Evolutionary conservation across 345 rosid species (phyloP), one percentile per base, ranked within the genome.

Genomic region (Aquilaria sinensis): DNA sequence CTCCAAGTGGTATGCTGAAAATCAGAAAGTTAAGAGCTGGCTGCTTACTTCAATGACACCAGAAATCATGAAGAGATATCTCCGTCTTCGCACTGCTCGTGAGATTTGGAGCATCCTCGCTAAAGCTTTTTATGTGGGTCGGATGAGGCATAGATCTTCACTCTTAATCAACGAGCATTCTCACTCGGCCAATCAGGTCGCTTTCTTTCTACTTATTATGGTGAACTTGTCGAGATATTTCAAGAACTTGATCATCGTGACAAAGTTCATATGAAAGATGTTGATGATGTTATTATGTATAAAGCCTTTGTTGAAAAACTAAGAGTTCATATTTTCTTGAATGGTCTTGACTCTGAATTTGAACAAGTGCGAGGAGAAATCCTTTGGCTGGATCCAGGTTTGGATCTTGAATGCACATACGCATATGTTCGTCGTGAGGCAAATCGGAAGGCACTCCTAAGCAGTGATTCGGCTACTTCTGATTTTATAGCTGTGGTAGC

Each of bases 81-180:
- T 61, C 5, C 32, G 53, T 0, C 48, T 61, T 23, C 34, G 34
- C n/a, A 61, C 53, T 13, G 43, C 64, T 2, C 54, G 23, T 8
- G 53, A 47, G 2, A 61, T 61, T 4, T 61, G 41, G 64, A 47
- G 11, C 14, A 31, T 52, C 2, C 12, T 61, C 6, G 5, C 33
- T 5, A 61, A 61, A 47, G 64, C 53, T 10, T 61, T 61, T 10
- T 46, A 46, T 47, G 64, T 48, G 55, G 55, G 4, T 10, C 55
- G 7, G 55, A 52, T 52, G 55, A 52, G 29, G 2, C 15, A 1
- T 4, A n/a, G 13, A 10, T 52, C 55, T 52, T 52, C 29, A 29
- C 55, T 9, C 15, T 52, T 10, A 13, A 52, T 52, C 55, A 52
- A 52, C 30, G 55, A 3, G 55, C 55, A 3, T 52, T 52, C 30